These are phyloP conservation scores for Saccharomycopsis guyanensis DNA, from an alignment of 805 yeast species.

Conservation along the genomic window DNA sequence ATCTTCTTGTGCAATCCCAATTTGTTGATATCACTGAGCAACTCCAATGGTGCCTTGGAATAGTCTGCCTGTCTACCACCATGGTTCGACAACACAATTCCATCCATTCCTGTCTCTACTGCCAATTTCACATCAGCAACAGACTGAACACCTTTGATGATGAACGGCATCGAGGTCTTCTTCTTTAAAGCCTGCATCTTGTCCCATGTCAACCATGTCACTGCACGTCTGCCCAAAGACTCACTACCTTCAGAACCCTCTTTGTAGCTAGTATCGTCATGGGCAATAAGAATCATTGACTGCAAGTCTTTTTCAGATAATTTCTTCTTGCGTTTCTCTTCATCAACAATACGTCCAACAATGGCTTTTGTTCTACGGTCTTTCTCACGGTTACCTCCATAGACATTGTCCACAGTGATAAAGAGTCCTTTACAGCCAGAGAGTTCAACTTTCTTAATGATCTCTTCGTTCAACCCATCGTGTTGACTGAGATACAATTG, in stretches of 20 bases:
- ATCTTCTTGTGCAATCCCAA: conserved; percentile 41
- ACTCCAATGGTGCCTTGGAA: conserved; percentile 68
- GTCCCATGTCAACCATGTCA: conserved; percentile 55
- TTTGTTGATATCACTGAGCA: conserved; percentile 54
- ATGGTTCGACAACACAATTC: conserved; percentile 76
- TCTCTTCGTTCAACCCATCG: conserved; percentile 48
- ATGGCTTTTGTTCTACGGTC: conserved; percentile 38
- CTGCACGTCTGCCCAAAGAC: conserved; percentile 76
- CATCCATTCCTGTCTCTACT: conserved; percentile 60
- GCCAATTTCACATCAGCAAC: conserved; percentile 75
- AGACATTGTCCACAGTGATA: conserved; percentile 89
- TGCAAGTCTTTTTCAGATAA: conserved; percentile 8
- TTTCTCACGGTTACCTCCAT: conserved; percentile 83
- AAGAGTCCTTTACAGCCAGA: conserved; percentile 75
- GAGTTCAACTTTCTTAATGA: conserved; percentile 62
- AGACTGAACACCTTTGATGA: conserved; percentile 76
- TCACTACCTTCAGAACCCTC: conserved; percentile 74
- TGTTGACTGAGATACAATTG: conserved; percentile 80
- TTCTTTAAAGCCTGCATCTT: conserved; percentile 49
- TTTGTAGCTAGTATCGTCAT: conserved; percentile 37
- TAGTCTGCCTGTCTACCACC: conserved; percentile 87
- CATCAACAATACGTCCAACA: not conserved
- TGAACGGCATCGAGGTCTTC: conserved; percentile 55
- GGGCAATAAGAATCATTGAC: conserved; percentile 34
- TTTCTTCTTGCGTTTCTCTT: conserved; percentile 1